Evolutionary conservation across 2,329 filamentous ascomycete genomes (phyloP).

Genomic region (Dactylellina sp.): DNA sequence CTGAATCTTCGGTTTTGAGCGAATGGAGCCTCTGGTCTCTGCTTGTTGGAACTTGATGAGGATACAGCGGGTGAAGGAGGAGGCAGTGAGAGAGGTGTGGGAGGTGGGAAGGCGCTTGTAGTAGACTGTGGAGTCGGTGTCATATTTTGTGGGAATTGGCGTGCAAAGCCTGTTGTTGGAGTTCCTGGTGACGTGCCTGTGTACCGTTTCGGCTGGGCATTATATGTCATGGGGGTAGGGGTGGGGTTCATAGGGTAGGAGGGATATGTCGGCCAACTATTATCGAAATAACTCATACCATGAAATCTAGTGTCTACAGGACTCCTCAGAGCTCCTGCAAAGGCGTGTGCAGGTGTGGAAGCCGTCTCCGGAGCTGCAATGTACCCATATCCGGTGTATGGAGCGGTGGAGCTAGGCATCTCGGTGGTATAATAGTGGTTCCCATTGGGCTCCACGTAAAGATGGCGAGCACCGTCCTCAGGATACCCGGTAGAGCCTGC

Average conservation of each 20-base stretch:
- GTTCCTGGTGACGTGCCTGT: slow-evolving; percentile 29
- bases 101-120: slow-evolving; percentile 40
- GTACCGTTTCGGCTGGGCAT: slow-evolving; percentile 31
- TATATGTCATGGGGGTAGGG: slow-evolving; percentile 20
- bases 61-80: slow-evolving; percentile 45
- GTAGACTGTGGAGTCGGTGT: slow-evolving; percentile 35
- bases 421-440: slow-evolving; percentile 43
- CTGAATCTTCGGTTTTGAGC: slow-evolving; percentile 36
- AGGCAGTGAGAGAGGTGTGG: slow-evolving; percentile 36
- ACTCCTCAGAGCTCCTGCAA: slow-evolving; percentile 40
- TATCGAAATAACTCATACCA: slow-evolving; percentile 55
- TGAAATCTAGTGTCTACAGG: slow-evolving; percentile 35
- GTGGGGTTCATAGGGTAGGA: slow-evolving; percentile 11
- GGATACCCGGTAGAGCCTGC: slow-evolving; percentile 44
- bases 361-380: slow-evolving; percentile 36
- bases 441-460: slow-evolving; percentile 33
- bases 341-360: slow-evolving; percentile 31
- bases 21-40: slow-evolving; percentile 15
- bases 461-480: slow-evolving; percentile 45
- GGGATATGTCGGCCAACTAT: slow-evolving; percentile 24
- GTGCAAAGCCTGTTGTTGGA: slow-evolving; percentile 12
- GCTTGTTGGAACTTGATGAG: slow-evolving; percentile 36
- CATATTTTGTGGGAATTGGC: slow-evolving; percentile 20
- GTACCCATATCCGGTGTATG: slow-evolving; percentile 50
- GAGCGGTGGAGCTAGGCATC: slow-evolving; percentile 24